Percentiles rank a stretch among this genome's conserved stretches.
Evolutionary conservation across 208 protist genomes (phyloP).

Genomic region (Leishmania aethiopica): DNA sequence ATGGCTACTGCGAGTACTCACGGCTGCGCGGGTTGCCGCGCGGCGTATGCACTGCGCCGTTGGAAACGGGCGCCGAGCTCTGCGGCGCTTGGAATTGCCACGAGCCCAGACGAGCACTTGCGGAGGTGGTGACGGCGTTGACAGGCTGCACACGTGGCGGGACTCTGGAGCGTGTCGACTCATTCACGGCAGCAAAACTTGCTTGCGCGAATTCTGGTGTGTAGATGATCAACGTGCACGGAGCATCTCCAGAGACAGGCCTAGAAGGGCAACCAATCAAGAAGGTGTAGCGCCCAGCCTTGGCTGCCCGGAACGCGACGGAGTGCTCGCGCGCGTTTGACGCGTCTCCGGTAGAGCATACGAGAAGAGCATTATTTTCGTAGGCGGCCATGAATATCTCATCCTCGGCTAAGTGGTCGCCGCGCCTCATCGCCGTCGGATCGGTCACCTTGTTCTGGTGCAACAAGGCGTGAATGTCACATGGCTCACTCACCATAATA

Average conservation of each 20-base stretch:
- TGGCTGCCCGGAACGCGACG: conserved; percentile 41
- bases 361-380: conserved; percentile 45
- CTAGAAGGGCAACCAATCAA: conserved; percentile 42
- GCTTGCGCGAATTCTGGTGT: conserved; percentile 47
- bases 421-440: conserved; percentile 17
- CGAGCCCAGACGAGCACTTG: conserved; percentile 19
- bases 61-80: conserved; percentile 28
- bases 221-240: conserved; percentile 62
- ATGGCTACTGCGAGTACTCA: conserved; percentile 35
- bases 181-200: conserved; percentile 52
- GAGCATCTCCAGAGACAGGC: conserved; percentile 45
- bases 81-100: conserved; percentile 23
- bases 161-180: conserved; percentile 33
- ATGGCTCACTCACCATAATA: conserved; percentile 51
- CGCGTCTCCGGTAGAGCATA: conserved; percentile 51
- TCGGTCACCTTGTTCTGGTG: conserved; percentile 67
- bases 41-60: conserved; percentile 2
- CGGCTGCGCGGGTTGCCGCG: conserved; percentile 19
- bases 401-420: conserved; percentile 67
- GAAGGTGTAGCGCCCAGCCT: conserved; percentile 55
- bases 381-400: conserved; percentile 57
- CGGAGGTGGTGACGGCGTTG: conserved; percentile 2
- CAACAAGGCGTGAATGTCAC: conserved; percentile 71
- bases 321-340: conserved; percentile 79
- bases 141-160: conserved; percentile 34